Evolutionary conservation across 495 filamentous ascomycete species (phyloP).

Genomic region (Letharia columbiana): DNA sequence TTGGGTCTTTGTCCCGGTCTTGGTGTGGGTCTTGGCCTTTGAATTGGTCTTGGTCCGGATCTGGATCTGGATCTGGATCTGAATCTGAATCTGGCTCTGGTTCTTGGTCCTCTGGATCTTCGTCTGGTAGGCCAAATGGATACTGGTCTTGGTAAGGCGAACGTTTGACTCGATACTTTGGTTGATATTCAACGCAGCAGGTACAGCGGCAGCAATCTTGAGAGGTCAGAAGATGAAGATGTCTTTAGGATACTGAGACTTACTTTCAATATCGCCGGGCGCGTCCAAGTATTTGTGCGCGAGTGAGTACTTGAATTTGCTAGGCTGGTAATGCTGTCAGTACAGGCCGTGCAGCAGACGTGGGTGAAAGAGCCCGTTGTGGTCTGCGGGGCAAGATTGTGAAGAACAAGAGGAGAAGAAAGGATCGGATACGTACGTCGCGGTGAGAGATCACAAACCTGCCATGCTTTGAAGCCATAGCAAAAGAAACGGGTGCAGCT

Average conservation of each 20-base stretch:
- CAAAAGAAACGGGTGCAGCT: background rate
- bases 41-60: too few relatives aligned
- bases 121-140: background rate
- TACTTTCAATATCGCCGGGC: background rate
- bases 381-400: background rate
- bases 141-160: background rate
- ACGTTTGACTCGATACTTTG: background rate
- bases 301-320: background rate
- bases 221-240: slow-evolving; percentile 1
- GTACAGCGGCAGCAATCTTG: background rate
- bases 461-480: background rate
- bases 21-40: too few relatives aligned
- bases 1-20: too few relatives aligned
- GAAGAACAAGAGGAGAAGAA: background rate
- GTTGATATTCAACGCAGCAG: background rate
- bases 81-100: too few relatives aligned
- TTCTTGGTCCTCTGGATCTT: too few relatives aligned
- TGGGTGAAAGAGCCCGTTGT: background rate
- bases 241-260: background rate
- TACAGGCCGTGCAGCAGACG: background rate
- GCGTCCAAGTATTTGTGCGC: background rate
- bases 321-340: background rate
- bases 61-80: too few relatives aligned
- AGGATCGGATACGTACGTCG: background rate
- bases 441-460: background rate